Base-by-base conservation (phyloP, 495 filamentous ascomycete genomes). In the Durotheca rogersii region DNA sequence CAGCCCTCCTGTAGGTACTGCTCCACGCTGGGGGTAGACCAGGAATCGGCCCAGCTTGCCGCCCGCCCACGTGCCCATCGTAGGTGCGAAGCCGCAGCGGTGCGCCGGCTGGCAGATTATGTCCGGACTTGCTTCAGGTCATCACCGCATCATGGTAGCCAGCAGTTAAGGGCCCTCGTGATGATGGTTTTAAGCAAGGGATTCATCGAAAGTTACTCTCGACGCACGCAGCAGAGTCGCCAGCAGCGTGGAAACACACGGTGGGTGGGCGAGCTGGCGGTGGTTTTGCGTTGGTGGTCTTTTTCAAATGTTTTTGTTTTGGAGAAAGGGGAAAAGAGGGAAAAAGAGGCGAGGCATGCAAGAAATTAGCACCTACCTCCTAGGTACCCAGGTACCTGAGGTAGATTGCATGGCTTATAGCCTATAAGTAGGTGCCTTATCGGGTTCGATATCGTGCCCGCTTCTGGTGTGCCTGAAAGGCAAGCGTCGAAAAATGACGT, bases 141-240 rank as follows among this genome's bases (percentile, higher is more conserved):
- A 90, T 96, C 92, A 90, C 70, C 89, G 83, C 77, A 83, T 97
- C 92, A 91, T 97, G 92, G 89, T 71, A 78, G 84, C 85, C 89
- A 73, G 63, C 69, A 77, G 67, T 68, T 56, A 68, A 79, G 74
- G 85, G 84, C 88, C 87, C 92, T 97, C 92, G 87, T 89, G 86
- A 89, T 83, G 83, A 96, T 90, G 92, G 92, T 97, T 97, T 97
- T 97, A 89, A 80, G 51, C 89, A 84, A 87, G 82, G 86, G 81
- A 76, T 75, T 73, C 62, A 58, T 61, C 21, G 56, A 59, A n/a
- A 71, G 73, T 75, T 76, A 64, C 70, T 92, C 88, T 92, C 74
- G 87, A 88, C 92, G 79, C 83, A 88, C 84, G 68, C 81, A 87
- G 87, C 84, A 85, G 86, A 90, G 76, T 88, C 82, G 83, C 76